A percentile compares a stretch with the other conserved stretches of the same genome.
These are phyloP conservation scores for Colletotrichum sp. DNA, from an alignment of 2,329 filamentous ascomycete species.

Conservation along the genomic window DNA sequence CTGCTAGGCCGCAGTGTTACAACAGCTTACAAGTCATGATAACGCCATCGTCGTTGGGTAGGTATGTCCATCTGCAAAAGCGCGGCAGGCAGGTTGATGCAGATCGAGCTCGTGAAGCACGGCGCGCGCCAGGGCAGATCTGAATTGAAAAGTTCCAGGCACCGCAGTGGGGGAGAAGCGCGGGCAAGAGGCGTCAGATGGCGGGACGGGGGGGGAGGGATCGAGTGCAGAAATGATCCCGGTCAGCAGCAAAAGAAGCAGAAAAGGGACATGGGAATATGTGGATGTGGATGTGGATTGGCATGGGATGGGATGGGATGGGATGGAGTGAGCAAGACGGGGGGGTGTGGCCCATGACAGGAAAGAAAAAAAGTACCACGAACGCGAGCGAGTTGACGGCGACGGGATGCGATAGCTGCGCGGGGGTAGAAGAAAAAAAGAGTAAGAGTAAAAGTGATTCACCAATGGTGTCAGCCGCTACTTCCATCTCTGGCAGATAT, in stretches of 20 bases:
- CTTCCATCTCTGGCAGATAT: neutral
- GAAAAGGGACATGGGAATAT: neutral
- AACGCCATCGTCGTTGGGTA: neutral
- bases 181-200: neutral
- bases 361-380: neutral
- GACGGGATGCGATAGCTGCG: neutral
- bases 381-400: neutral
- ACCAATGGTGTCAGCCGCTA: slow-evolving; percentile 3
- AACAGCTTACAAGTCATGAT: neutral
- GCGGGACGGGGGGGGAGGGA: neutral
- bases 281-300: neutral
- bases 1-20: neutral
- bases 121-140: neutral
- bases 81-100: slow-evolving; percentile 3
- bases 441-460: neutral
- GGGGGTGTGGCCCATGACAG: neutral
- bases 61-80: neutral
- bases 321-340: neutral
- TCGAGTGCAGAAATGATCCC: slow-evolving; percentile 1
- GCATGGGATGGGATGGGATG: neutral
- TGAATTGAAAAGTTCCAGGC: neutral
- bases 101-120: neutral
- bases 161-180: neutral
- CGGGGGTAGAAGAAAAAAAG: neutral
- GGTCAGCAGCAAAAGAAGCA: neutral